Evolutionary conservation across 164 flowering plant species (phyloP), one percentile per base, ranked within the genome.

Genomic region (Annona cherimola): DNA sequence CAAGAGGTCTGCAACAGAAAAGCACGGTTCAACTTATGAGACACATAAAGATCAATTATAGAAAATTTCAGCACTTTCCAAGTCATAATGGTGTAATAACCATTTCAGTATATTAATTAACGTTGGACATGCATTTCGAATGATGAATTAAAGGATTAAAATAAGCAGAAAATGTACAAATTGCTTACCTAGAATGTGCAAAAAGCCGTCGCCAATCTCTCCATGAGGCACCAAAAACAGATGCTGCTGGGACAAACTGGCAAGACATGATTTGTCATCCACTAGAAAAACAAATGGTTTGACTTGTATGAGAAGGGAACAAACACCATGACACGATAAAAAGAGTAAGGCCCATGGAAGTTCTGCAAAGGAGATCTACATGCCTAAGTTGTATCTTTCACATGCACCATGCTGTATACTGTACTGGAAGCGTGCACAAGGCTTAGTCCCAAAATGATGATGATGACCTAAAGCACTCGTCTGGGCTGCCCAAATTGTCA

Each of bases 161-260:
- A 50, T 50, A 11, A 50, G 9, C 35, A 20, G n/a, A 61, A 61
- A 61, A 61, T 4, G 16, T 64, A 40, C 44, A n/a, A 68, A 54
- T 50, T 6, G 67, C 84, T 84, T 82, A 89, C 99, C 84, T 88
- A 62, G 91, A 83, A 57, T 71, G 68, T 41, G 89, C 92, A 81
- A 87, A 91, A 60, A 89, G 71, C 14, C 92, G 91, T 9, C 76
- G 90, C 99, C 99, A 93, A 77, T 91, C 89, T 57, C 45, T 63
- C 94, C 93, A 88, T 20, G 95, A 90, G 73, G 89, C 80, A 63
- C 99, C 98, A 85, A 78, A 89, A 74, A 88, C 90, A 81, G 83
- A 81, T 69, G 95, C 92, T 62, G 95, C 83, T 44, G 98, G 99
- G 59, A 85, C 92, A 80, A 84, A 72, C 99, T 95, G 86, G 73